Evolutionary conservation across 768 basidiomycete genomes (phyloP).

Genomic region (Gloeopeniophorella convolvens): DNA sequence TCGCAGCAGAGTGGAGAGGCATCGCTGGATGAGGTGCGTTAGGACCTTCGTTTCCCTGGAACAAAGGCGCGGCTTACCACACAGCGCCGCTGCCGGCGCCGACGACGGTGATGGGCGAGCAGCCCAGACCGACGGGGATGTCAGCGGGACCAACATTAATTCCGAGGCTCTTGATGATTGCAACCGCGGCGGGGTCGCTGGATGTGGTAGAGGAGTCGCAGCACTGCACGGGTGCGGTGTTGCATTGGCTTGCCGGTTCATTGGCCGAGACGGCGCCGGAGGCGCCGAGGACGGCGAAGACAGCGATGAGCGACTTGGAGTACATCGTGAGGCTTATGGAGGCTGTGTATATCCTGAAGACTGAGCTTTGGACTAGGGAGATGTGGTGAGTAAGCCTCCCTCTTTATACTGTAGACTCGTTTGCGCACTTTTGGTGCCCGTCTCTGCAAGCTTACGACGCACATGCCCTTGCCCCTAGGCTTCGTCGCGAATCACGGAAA

Average conservation of each 20-base stretch:
- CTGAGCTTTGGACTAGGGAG: conserved; percentile 1
- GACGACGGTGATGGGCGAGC: neutral
- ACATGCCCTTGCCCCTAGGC: no score
- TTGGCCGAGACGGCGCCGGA: neutral
- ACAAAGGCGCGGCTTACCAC: neutral
- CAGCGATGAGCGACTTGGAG: conserved; percentile 3
- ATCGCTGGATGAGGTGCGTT: neutral
- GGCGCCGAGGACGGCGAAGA: neutral
- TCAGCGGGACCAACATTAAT: neutral
- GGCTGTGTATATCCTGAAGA: neutral
- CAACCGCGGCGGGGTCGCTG: rapidly evolving
- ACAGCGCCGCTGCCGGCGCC: rapidly evolving
- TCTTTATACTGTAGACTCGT: neutral
- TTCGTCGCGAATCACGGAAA: no score
- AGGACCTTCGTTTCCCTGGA: neutral
- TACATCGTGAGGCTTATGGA: neutral
- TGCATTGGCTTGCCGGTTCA: neutral
- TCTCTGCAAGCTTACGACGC: no score
- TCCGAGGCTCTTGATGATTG: rapidly evolving
- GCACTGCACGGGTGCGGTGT: neutral
- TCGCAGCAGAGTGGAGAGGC: neutral
- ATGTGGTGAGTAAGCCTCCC: neutral
- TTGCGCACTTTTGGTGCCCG: no score
- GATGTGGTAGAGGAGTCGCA: neutral
- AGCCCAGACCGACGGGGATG: neutral